Evolutionary conservation across 768 basidiomycete genomes (phyloP), one percentile per base, ranked within the genome.

Genomic region (Fomitopsis pulvina): DNA sequence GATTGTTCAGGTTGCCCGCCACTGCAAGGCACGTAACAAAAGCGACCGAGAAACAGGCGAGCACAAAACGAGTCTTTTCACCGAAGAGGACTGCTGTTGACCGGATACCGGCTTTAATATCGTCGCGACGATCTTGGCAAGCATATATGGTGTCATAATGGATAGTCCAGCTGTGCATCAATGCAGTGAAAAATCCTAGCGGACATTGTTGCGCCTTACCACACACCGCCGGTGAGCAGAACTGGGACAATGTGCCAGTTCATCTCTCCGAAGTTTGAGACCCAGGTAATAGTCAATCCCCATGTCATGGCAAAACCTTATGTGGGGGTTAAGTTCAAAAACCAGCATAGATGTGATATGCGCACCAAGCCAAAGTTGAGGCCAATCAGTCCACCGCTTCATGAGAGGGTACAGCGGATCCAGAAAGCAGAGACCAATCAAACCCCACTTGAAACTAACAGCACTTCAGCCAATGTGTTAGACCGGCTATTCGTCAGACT

Each of bases 11-110:
- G 54, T 72, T 63, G 0, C 86, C 87, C 0, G 76, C 73, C 26
- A 70, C 52, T n/a, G 70, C 63, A 22, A 89, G 69, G 59, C 75
- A 66, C 2, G 64, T 60, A 38, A 84, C 60, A 61, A 89, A 85
- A 0, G 59, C 61, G 3, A 73, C 43, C 0, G 76, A 79, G 57
- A 83, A 81, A 29, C 60, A 50, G 10, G 76, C 62, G 30, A 87
- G 73, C 51, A 86, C 68, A 0, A 78, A 73, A 2, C 77, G 71
- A 27, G 85, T 79, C 64, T 74, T 73, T 2, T 70, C 64, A 12
- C 81, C 84, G 59, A 85, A 87, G 12, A 86, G 72, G 39, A 89
- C 75, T 0, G 88, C 87, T 22, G 85, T 89, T 6, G 85, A 89
- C 52, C 81, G 79, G 34, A 89, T 79, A n/a, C 88, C 29, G 14